Evolutionary conservation across 2,329 filamentous ascomycete genomes (phyloP), one percentile per base, ranked within the genome.

Genomic region (Arthroderma uncinatum): DNA sequence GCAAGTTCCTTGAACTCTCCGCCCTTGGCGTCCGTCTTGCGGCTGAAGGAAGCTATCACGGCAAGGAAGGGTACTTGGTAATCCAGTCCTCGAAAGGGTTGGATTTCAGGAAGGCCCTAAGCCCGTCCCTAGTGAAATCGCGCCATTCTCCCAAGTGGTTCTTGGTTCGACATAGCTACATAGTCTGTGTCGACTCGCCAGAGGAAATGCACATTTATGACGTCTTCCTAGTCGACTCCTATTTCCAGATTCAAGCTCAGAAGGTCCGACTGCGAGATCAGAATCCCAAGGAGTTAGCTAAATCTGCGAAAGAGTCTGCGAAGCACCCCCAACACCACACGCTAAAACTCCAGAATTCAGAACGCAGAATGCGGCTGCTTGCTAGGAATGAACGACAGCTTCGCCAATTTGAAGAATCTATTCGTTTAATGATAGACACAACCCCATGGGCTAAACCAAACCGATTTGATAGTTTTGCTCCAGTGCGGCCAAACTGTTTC

Each of bases 141-240:
- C 82, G 90, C 10, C 91, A 96, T 71, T 86, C 83, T 60, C 89
- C 90, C 16, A 96, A 96, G 70, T 98, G 93, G 93, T 98, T 98
- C 69, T 78, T 97, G 19, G 90, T 98, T n/a, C 81, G 93, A 54
- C 91, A 97, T 71, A 97, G 90, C 74, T 98, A 98, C 67, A 85
- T 98, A 59, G 92, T 95, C 47, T 96, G 92, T 64, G 91, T 97
- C n/a, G 92, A 97, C 68, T 96, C 93, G 0, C 93, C 93, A 0
- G 92, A 97, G 70, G 95, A 95, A 65, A 95, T 97, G 87, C 92
- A 95, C 66, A 94, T 97, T 34, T 96, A 95, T 69, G 94, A 98
- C 72, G 93, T 98, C 21, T 97, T 96, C 70, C 79, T 98, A n/a
- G 88, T 97, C 25, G 93, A 98, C 68, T 80, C 87, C 1, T 85